Conservation (phyloP, 495 filamentous ascomycete genomes). For the Rostrohypoxylon terebratum region DNA sequence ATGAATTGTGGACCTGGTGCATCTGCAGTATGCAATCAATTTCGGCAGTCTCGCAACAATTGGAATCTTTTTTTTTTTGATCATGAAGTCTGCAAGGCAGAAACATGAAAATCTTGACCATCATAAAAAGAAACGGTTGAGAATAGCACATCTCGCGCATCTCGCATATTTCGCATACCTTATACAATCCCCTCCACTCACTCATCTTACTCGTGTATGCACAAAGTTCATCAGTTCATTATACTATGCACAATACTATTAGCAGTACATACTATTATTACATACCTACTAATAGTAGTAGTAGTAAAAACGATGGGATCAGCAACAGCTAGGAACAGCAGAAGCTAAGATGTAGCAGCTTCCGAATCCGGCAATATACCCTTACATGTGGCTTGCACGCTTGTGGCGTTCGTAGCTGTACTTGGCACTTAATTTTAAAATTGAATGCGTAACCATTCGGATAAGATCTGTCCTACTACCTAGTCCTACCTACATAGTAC, state of each 20-base stretch:
- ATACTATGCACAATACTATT: too few species aligned
- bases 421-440: constrained; percentile 4
- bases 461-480: constrained; percentile 13
- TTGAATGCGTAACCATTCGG: constrained; percentile 23
- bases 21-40: constrained; percentile 10
- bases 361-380: constrained; percentile 31
- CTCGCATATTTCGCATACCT: neutral
- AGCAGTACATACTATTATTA: too few species aligned
- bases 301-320: neutral
- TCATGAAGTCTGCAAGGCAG: neutral
- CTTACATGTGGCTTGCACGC: constrained; percentile 36
- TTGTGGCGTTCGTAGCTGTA: constrained; percentile 31
- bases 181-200: neutral
- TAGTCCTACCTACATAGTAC: too few species aligned
- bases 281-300: too few species aligned
- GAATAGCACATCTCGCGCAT: neutral
- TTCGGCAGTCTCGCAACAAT: neutral
- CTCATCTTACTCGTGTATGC: constrained; percentile 15
- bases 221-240: constrained; percentile 1
- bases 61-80: too few species aligned
- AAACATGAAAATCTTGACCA: neutral
- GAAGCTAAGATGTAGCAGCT: constrained; percentile 23
- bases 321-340: constrained; percentile 10
- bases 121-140: neutral
- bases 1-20: neutral